Evolutionary conservation across 345 rosid species (phyloP).

Genomic region (Rhodamnia argentea): DNA sequence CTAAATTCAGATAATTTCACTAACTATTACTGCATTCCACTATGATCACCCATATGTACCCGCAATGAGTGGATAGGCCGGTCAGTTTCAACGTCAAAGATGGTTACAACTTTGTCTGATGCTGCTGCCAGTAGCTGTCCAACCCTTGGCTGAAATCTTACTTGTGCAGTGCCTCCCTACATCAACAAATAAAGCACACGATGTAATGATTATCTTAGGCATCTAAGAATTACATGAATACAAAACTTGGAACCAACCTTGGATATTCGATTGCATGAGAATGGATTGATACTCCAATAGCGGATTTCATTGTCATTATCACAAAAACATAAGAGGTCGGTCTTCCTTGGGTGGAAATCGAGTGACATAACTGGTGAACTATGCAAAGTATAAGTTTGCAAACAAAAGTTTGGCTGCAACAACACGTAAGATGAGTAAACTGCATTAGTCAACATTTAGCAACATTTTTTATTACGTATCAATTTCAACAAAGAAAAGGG

Average conservation of each 20-base stretch:
- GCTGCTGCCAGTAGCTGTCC: constrained; percentile 62
- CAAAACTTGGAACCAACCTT: constrained; percentile 26
- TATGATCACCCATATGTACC: constrained; percentile 20
- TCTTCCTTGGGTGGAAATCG: constrained; percentile 63
- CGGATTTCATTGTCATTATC: constrained; percentile 44
- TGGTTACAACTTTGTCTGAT: constrained; percentile 48
- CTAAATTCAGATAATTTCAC: not conserved
- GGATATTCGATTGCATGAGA: constrained; percentile 23
- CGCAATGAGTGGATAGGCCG: constrained; percentile 25
- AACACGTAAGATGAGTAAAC: not conserved
- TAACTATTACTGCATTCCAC: not conserved
- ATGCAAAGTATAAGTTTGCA: constrained; percentile 38
- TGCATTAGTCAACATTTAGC: not conserved
- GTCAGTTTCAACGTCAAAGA: constrained; percentile 51
- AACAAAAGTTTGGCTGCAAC: constrained; percentile 42
- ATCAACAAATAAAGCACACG: not conserved
- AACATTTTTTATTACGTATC: not conserved
- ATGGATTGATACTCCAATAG: constrained; percentile 45
- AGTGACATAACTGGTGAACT: constrained; percentile 50
- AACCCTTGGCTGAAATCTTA: constrained; percentile 55
- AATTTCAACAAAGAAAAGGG: not conserved
- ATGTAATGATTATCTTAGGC: not conserved
- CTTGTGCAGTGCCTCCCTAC: constrained; percentile 50
- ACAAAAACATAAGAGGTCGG: constrained; percentile 49
- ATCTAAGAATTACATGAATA: not conserved